These are phyloP conservation scores for Clausena lansium DNA, from an alignment of 345 rosid species.

Conservation along the genomic window DNA sequence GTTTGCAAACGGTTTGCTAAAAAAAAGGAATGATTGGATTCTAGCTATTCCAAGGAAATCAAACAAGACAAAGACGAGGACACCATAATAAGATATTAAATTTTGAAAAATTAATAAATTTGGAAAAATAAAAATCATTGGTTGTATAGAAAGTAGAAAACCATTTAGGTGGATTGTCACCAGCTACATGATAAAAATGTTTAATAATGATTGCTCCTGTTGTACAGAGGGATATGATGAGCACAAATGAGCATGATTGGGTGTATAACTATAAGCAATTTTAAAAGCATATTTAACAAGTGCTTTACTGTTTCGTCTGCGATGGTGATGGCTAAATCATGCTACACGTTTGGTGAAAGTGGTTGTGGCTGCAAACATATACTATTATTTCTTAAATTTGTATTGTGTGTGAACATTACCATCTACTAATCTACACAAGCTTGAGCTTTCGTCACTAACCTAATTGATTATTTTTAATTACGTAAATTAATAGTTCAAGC, in stretches of 20 bases:
- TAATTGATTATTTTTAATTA: too few species aligned
- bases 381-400: not conserved
- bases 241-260: slow-evolving; percentile 4
- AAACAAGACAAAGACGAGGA: not conserved
- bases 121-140: too few species aligned
- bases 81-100: not conserved
- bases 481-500: too few species aligned
- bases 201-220: slow-evolving; percentile 7
- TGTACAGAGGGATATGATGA: not conserved
- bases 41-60: not conserved
- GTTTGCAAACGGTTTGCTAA: not conserved
- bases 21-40: not conserved
- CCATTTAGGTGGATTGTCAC: not conserved
- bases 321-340: slow-evolving; percentile 1
- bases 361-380: slow-evolving; percentile 14
- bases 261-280: slow-evolving; percentile 10
- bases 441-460: too few species aligned
- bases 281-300: not conserved
- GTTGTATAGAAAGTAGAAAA: not conserved
- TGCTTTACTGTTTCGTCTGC: not conserved
- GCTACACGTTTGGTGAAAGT: slow-evolving; percentile 11
- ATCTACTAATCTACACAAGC: too few species aligned
- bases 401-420: too few species aligned
- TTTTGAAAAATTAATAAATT: not conserved
- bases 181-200: not conserved